Evolutionary conservation across 2,329 filamentous ascomycete species (phyloP).

Genomic region (Fusarium sp.): DNA sequence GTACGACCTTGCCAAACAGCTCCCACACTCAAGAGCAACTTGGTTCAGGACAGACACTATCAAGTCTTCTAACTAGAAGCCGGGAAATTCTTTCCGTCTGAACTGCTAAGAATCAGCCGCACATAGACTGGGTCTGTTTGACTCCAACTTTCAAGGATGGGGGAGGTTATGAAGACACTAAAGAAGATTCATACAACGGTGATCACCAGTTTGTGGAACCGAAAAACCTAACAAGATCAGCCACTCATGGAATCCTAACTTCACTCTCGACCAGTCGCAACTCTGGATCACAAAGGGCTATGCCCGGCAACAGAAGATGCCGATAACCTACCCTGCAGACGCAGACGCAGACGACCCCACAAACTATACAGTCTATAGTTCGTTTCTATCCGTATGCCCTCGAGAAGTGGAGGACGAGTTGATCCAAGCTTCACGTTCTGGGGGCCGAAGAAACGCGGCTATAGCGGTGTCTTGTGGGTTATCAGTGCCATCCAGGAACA

Average conservation of each 20-base stretch:
- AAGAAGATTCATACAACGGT: not conserved
- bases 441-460: constrained; percentile 1
- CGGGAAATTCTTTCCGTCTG: not conserved
- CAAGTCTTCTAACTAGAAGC: constrained; percentile 4
- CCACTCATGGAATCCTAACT: not conserved
- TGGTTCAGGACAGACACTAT: constrained; percentile 7
- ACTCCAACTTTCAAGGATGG: constrained; percentile 4
- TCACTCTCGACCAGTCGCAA: not conserved
- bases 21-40: not conserved
- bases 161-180: not conserved
- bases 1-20: too few relatives aligned
- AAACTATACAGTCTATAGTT: constrained; percentile 6
- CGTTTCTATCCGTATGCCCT: not conserved
- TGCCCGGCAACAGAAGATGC: constrained; percentile 13
- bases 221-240: not conserved
- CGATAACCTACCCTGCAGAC: constrained; percentile 4
- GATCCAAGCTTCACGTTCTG: constrained; percentile 12
- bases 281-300: constrained; percentile 1
- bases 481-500: not conserved
- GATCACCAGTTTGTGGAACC: not conserved
- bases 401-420: not conserved
- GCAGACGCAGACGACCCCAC: constrained; percentile 1
- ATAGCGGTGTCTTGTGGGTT: constrained; percentile 7
- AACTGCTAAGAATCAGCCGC: constrained; percentile 5
- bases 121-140: constrained; percentile 14